Conservation (phyloP, 163 green algal genomes). For the Smithsoniella earleae region DNA sequence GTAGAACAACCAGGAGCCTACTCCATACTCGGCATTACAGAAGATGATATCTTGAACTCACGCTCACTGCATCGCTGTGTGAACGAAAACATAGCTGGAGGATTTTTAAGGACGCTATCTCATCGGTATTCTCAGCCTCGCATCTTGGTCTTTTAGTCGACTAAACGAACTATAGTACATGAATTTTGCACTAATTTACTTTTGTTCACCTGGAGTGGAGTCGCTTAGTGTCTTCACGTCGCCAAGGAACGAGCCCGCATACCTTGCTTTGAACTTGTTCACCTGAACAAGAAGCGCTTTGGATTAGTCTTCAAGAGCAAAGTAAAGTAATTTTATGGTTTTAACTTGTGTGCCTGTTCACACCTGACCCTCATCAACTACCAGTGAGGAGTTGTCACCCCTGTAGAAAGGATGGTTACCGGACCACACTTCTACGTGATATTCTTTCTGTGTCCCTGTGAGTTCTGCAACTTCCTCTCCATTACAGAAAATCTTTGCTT, state of each 20-base stretch:
- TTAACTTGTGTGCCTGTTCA: neutral
- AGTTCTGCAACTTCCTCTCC: conserved; percentile 77
- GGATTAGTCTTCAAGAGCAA: neutral
- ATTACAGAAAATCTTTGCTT: conserved; percentile 50
- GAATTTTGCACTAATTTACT: too few relatives aligned
- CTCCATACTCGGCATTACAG: too few relatives aligned
- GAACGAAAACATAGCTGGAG: too few relatives aligned
- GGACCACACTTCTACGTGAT: conserved; percentile 95
- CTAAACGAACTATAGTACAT: too few relatives aligned
- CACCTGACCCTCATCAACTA: conserved; percentile 28
- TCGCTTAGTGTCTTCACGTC: conserved; percentile 9
- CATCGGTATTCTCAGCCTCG: too few relatives aligned
- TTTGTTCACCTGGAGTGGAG: too few relatives aligned
- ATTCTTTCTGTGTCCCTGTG: conserved; percentile 74
- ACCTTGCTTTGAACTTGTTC: conserved; percentile 26
- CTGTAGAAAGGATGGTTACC: conserved; percentile 80
- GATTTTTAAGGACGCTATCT: too few relatives aligned
- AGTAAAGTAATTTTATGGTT: neutral
- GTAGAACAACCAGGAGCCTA: too few relatives aligned
- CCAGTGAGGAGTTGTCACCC: conserved; percentile 14
- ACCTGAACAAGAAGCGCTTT: neutral
- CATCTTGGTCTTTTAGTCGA: too few relatives aligned
- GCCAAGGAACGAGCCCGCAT: neutral
- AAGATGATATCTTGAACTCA: too few relatives aligned
- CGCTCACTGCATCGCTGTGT: too few relatives aligned